A percentile compares a stretch with the other conserved stretches of the same genome.
Conservation (phyloP, 352 stramenopile genomes). For the Pythium scleroteichum region DNA sequence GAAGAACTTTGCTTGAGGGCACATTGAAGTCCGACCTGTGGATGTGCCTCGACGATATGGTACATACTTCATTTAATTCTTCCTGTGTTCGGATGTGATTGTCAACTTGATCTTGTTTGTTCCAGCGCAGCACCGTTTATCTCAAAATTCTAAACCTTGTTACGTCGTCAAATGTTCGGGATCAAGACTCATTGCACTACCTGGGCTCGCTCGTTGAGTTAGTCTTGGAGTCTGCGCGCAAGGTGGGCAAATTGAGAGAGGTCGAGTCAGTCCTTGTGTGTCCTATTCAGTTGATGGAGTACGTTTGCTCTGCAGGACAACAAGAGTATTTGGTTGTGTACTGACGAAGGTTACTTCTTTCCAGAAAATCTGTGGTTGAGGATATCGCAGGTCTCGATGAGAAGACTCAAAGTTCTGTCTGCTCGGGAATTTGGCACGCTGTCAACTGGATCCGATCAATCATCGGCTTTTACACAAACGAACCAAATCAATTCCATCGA, state of each 20-base stretch:
- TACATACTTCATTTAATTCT: too few relatives aligned
- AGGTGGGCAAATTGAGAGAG: slow-evolving; percentile 27
- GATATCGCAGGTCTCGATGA: slow-evolving; percentile 43
- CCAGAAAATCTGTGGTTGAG: slow-evolving; percentile 42
- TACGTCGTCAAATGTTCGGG: slow-evolving; percentile 34
- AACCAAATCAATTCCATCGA: slow-evolving; percentile 34
- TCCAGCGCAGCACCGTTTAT: slow-evolving; percentile 31
- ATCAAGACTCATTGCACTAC: slow-evolving; percentile 51
- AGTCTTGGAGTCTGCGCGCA: slow-evolving; percentile 44
- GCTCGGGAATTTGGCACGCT: slow-evolving; percentile 48
- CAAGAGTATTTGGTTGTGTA: too few relatives aligned
- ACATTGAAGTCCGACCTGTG: slow-evolving; percentile 44
- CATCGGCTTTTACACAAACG: slow-evolving; percentile 51
- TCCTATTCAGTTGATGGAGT: slow-evolving; percentile 63
- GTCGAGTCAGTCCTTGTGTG: slow-evolving; percentile 60
- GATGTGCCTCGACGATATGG: slow-evolving; percentile 32
- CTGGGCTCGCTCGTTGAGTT: slow-evolving; percentile 39
- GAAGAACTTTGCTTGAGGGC: slow-evolving; percentile 34
- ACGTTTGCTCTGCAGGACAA: slow-evolving; percentile 11
- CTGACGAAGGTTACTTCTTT: too few relatives aligned
- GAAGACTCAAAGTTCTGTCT: slow-evolving; percentile 42
- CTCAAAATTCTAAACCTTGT: slow-evolving; percentile 53
- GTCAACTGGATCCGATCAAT: slow-evolving; percentile 69
- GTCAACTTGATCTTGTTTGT: not conserved
- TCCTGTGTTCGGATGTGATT: too few relatives aligned